These are phyloP conservation scores for Colletotrichum euphorbiae DNA, from an alignment of 2,329 filamentous ascomycete genomes.

Conservation along the genomic window DNA sequence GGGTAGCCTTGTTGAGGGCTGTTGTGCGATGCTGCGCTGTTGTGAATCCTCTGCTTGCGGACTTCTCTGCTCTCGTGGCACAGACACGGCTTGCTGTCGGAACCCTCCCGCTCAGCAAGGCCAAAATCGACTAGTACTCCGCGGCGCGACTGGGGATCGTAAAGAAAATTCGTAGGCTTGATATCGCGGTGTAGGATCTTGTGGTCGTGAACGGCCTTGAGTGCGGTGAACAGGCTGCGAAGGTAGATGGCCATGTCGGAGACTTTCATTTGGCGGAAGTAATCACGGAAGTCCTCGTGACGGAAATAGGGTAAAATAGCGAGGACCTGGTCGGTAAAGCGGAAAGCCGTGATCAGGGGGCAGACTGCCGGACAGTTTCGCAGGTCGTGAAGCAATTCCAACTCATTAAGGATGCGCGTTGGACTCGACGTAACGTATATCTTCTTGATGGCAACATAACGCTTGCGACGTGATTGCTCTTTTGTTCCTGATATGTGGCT, in stretches of 20 bases:
- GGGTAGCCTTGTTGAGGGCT: slow-evolving; percentile 77
- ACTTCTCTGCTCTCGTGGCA: slow-evolving; percentile 76
- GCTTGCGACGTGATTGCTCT: slow-evolving; percentile 54
- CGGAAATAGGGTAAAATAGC: slow-evolving; percentile 96
- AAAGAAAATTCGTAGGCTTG: slow-evolving; percentile 97
- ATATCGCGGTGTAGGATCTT: slow-evolving; percentile 94
- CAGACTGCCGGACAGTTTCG: slow-evolving; percentile 87
- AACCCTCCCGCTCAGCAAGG: slow-evolving; percentile 86
- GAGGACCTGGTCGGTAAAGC: slow-evolving; percentile 92
- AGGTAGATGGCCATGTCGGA: slow-evolving; percentile 92
- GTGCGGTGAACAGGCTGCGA: slow-evolving; percentile 85
- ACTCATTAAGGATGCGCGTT: slow-evolving; percentile 92
- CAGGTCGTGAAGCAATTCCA: slow-evolving; percentile 91
- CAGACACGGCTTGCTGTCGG: slow-evolving; percentile 82
- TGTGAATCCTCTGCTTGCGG: slow-evolving; percentile 69
- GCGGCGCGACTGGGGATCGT: slow-evolving; percentile 81
- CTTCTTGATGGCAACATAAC: slow-evolving; percentile 97
- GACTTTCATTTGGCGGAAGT: slow-evolving; percentile 91
- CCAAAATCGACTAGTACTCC: slow-evolving; percentile 99
- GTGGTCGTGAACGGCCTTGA: slow-evolving; percentile 84
- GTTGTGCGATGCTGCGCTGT: slow-evolving; percentile 67
- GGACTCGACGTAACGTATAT: slow-evolving; percentile 99
- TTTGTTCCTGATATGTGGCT: slow-evolving; percentile 50
- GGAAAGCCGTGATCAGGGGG: slow-evolving; percentile 96
- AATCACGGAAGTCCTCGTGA: slow-evolving; percentile 93